phyloP scores from a whole-genome alignment of 2,329 filamentous ascomycete species.

The Xylaria sp. region DNA sequence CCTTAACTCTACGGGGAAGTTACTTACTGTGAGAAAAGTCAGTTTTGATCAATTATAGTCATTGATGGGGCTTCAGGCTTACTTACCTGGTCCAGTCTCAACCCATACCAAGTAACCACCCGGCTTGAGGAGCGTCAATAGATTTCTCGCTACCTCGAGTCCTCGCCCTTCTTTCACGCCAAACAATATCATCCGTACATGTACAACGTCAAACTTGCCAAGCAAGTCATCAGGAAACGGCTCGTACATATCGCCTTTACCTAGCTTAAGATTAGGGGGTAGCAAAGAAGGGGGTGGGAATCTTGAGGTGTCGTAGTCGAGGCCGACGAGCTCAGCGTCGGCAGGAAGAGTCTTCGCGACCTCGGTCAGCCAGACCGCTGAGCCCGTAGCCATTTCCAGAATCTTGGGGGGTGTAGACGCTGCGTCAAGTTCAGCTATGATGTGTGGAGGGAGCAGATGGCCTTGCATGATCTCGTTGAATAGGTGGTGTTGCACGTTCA shows the following conservation, averaged over 20 bases:
- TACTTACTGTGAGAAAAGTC: slow-evolving; percentile 5
- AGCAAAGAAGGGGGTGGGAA: slow-evolving; percentile 9
- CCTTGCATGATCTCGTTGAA: slow-evolving; percentile 23
- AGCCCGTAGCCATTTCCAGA: slow-evolving; percentile 24
- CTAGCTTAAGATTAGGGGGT: slow-evolving; percentile 18
- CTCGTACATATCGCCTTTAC: slow-evolving; percentile 23
- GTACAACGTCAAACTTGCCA: slow-evolving; percentile 29
- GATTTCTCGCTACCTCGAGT: slow-evolving; percentile 13
- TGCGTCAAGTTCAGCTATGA: slow-evolving; percentile 8
- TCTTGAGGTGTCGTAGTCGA: slow-evolving; percentile 25
- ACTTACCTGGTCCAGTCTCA: slow-evolving; percentile 24
- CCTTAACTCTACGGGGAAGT: background rate
- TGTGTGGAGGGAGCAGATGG: slow-evolving; percentile 23
- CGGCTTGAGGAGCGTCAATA: slow-evolving; percentile 29
- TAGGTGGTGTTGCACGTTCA: slow-evolving; percentile 22
- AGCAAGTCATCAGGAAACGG: slow-evolving; percentile 24
- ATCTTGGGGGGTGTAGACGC: slow-evolving; percentile 17
- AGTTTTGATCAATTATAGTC: no score
- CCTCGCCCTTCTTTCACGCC: slow-evolving; percentile 22
- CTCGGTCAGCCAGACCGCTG: slow-evolving; percentile 17
- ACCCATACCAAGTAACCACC: slow-evolving; percentile 23
- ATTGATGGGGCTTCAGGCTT: background rate
- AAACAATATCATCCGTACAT: slow-evolving; percentile 26
- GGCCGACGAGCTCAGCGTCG: slow-evolving; percentile 21
- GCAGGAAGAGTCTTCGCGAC: slow-evolving; percentile 19